These are phyloP conservation scores for Serendipita vermifera DNA, from an alignment of 768 basidiomycete species.

Conservation along the genomic window DNA sequence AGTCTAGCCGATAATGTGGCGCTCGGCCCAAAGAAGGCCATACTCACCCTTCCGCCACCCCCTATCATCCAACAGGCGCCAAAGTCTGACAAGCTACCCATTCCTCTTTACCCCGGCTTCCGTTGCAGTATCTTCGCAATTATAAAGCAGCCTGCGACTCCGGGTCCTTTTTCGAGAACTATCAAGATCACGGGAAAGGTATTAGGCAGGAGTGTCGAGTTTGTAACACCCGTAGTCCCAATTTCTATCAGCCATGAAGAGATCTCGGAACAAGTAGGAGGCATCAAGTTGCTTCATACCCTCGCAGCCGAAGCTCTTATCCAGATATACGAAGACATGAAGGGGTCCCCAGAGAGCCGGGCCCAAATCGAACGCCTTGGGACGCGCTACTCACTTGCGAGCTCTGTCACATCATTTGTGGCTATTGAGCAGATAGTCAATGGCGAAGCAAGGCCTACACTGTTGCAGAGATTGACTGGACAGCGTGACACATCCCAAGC, in stretches of 20 bases:
- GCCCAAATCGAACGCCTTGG: too few species aligned
- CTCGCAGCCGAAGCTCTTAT: too few species aligned
- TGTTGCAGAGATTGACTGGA: not conserved
- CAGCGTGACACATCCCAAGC: not conserved
- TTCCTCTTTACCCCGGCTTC: conserved; percentile 9
- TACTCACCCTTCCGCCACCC: conserved; percentile 13
- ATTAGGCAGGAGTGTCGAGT: conserved; percentile 8
- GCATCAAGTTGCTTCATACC: too few species aligned
- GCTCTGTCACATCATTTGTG: too few species aligned
- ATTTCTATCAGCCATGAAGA: not conserved
- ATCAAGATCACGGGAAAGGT: conserved; percentile 10
- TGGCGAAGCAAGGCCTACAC: too few species aligned
- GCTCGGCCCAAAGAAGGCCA: not conserved
- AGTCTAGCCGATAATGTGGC: too few species aligned
- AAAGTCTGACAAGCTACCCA: not conserved
- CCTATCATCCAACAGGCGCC: conserved; percentile 14
- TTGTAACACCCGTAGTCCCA: conserved; percentile 13
- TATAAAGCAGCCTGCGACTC: not conserved
- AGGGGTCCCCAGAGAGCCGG: too few species aligned
- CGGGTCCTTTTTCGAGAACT: not conserved
- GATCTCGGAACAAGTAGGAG: too few species aligned
- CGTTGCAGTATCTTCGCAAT: conserved; percentile 15
- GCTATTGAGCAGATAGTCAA: too few species aligned
- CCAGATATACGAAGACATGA: too few species aligned
- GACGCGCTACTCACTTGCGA: too few species aligned